phyloP scores from a whole-genome alignment of 2,329 filamentous ascomycete species.

The Cordyceps cicadae region DNA sequence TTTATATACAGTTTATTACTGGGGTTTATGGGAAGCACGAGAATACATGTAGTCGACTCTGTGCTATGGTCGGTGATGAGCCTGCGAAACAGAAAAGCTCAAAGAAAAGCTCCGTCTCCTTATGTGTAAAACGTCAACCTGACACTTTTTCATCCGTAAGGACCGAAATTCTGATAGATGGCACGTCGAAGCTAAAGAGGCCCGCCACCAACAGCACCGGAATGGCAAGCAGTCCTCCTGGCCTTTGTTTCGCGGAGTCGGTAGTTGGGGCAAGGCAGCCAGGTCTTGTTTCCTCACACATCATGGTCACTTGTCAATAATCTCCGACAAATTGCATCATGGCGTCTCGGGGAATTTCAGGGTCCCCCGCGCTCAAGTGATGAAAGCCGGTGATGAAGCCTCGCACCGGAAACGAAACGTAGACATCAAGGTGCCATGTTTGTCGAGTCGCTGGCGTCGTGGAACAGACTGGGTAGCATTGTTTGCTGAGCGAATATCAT shows the following conservation, averaged over 20 bases:
- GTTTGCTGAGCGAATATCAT: neutral
- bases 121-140: neutral
- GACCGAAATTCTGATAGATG: neutral
- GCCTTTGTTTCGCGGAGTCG: neutral
- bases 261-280: neutral
- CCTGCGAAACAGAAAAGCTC: neutral
- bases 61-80: neutral
- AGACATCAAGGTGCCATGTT: neutral
- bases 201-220: neutral
- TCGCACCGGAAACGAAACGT: neutral
- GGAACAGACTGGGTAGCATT: neutral
- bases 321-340: neutral
- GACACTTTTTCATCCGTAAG: neutral
- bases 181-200: neutral
- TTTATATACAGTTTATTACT: neutral
- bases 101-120: neutral
- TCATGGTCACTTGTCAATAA: neutral
- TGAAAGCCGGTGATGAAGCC: neutral
- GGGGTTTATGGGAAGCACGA: neutral
- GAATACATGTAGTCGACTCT: neutral
- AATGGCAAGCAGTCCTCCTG: neutral
- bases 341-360: neutral
- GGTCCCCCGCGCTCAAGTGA: neutral
- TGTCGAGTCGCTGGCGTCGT: neutral
- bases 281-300: neutral